phyloP scores from a whole-genome alignment of 805 yeast species.

The Starmerella powellii region DNA sequence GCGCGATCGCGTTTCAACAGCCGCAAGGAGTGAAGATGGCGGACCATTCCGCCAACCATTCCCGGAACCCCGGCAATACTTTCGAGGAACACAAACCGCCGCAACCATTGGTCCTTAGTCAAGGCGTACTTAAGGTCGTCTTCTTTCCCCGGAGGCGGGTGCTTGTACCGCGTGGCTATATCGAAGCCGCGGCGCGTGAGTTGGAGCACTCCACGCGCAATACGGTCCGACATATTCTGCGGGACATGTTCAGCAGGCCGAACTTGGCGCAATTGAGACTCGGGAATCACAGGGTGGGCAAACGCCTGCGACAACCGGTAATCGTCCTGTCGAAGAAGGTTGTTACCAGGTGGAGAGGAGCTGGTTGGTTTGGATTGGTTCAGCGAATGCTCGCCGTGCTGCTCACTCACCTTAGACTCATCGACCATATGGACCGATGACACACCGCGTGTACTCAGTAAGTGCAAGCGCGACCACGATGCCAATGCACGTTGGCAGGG shows the following conservation, averaged over 20 bases:
- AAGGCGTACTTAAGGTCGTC: neutral
- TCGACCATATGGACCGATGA: too few relatives aligned
- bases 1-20: conserved; percentile 5
- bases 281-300: neutral
- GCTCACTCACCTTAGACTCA: too few relatives aligned
- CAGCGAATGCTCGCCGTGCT: too few relatives aligned
- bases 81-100: conserved; percentile 4
- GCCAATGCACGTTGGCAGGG: too few relatives aligned
- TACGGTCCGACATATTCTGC: neutral
- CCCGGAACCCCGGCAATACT: conserved; percentile 10
- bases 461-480: too few relatives aligned
- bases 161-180: conserved; percentile 3
- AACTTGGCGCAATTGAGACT: conserved; percentile 1
- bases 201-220: neutral
- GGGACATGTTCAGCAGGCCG: neutral
- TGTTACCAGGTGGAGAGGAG: too few relatives aligned
- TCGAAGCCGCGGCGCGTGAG: conserved; percentile 2
- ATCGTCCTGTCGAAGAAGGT: neutral
- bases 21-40: conserved; percentile 6
- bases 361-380: too few relatives aligned
- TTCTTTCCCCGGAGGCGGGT: conserved; percentile 5
- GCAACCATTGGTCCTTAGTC: conserved; percentile 4
- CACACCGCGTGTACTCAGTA: too few relatives aligned
- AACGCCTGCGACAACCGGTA: neutral
- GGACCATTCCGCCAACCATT: conserved; percentile 10